Percentiles rank a stretch among this genome's conserved stretches.
Conservation (phyloP, 2,329 filamentous ascomycete species). For the Alternaria gansuensis region DNA sequence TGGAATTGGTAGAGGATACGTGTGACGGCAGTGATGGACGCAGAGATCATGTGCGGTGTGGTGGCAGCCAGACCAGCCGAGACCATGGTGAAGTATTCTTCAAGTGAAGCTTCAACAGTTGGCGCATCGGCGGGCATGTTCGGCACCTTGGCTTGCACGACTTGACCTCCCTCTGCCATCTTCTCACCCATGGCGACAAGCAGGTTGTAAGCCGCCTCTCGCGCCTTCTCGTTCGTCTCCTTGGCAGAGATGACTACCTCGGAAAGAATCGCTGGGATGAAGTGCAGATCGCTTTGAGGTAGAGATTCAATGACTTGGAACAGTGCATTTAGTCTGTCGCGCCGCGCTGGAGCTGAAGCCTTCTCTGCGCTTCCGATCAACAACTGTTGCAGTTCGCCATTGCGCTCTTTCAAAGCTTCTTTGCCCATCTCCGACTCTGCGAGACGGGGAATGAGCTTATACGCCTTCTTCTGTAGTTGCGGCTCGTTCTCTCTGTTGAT, state of each 20-base stretch:
- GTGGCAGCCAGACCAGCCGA: conserved; percentile 92
- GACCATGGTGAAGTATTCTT: conserved; percentile 98
- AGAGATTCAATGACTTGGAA: conserved; percentile 81
- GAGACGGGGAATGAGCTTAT: conserved; percentile 94
- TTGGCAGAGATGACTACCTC: conserved; percentile 97
- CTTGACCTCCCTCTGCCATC: conserved; percentile 76
- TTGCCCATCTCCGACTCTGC: conserved; percentile 81
- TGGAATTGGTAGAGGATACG: conserved; percentile 95
- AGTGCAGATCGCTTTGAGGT: conserved; percentile 81
- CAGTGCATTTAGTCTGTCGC: conserved; percentile 86
- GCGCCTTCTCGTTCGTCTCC: conserved; percentile 94
- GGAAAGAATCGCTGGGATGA: conserved; percentile 88
- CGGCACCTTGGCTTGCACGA: conserved; percentile 85
- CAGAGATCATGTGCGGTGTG: conserved; percentile 96
- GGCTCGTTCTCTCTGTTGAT: conserved; percentile 84
- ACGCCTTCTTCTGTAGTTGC: conserved; percentile 97
- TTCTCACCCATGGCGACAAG: conserved; percentile 87
- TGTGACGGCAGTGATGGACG: conserved; percentile 92
- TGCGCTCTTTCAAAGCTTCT: conserved; percentile 78
- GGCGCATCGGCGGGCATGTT: conserved; percentile 86
- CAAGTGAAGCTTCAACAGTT: conserved; percentile 79
- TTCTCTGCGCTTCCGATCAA: conserved; percentile 82
- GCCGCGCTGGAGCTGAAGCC: conserved; percentile 82
- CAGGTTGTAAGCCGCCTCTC: conserved; percentile 87
- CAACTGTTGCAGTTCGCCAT: conserved; percentile 80